Evolutionary conservation across 805 yeast genomes (phyloP), one percentile per base, ranked within the genome.

Genomic region (Candida quercuum): DNA sequence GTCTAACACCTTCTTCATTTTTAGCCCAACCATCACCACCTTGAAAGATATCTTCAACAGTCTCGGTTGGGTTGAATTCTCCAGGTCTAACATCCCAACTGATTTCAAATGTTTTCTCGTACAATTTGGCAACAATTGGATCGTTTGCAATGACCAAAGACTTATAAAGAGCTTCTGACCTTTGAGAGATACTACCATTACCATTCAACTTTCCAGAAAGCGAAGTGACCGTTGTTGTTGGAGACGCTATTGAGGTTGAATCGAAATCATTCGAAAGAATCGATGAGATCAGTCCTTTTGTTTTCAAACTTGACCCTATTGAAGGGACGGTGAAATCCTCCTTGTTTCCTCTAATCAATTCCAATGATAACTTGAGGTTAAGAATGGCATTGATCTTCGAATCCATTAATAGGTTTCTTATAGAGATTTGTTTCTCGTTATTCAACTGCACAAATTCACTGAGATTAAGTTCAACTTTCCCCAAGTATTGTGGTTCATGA

Each of bases 341-440:
- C 46, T 67, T 48, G 51, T 67, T 51, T n/a, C 74, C 75, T 47
- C 69, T 60, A 24, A 63, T 46, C 31, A 67, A 52, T 29, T 64
- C 67, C 47, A 84, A 58, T 5, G 66, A 64, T n/a, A 85, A 63
- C 2, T 80, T 69, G 29, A 86, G 43, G 42, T 72, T 79, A 28
- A 83, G 59, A n/a, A 86, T 82, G 3, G 94, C 81, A 57, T 91
- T 91, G 15, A 91, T 77, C 47, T 86, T 86, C 2, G 95, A 82
- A 20, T 86, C 73, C 49, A 81, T 81, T 26, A 91, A 64, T 31
- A 91, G 61, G 49, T 83, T 87, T 43, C 85, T 67, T 43, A 81
- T 69, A 2, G 80, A 66, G 4, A 75, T n/a, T n/a, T n/a, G 68
- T 3, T 21, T 10, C 18, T 43, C 41, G 23, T 68, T 65, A 38